Evolutionary conservation across 2,329 filamentous ascomycete genomes (phyloP), one percentile per base, ranked within the genome.

Genomic region (Penicillium palitans): DNA sequence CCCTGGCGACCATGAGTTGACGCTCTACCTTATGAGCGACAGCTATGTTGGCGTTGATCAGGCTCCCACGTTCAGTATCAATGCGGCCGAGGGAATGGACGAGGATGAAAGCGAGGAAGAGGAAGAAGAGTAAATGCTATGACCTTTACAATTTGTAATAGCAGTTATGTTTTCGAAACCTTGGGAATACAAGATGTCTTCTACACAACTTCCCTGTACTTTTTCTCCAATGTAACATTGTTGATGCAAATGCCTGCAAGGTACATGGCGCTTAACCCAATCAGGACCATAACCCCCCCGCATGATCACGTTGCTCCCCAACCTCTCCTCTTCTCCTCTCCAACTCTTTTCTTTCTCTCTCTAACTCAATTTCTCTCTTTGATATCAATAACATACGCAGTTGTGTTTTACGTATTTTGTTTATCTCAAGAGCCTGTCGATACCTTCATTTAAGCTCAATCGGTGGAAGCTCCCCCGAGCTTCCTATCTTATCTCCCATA

Each of bases 31-130:
- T 73, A 97, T 99, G 89, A 95, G 93, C 74, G 95, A 99, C 78
- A 93, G 90, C 75, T 99, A 99, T 75, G 85, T 97, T 37, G 95
- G 95, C 27, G 92, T 99, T 53, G 96, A 99, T 78, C 95, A 99
- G 78, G 96, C 96, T 71, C 91, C 93, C 55, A 86, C 87, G 6
- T 98, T 99, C 74, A 88, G 85, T 57, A 87, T 99, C 45, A 88
- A 84, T 53, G 95, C 90, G 29, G 90, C 88, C 2, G 95, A 99
- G 76, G 91, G 91, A 6, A 96, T 95, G 90, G 95, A 98, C 57
- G 91, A 97, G 70, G 93, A 96, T 74, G 89, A 90, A 47, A 90
- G 93, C 0, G 91, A 95, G 45, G 91, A 93, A 24, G 89, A 90
- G 12, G 88, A 89, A 25, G 87, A 88, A 37, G 84, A 87, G 66